phyloP scores from a whole-genome alignment of 345 rosid genomes.

The Arabis hirsuta region DNA sequence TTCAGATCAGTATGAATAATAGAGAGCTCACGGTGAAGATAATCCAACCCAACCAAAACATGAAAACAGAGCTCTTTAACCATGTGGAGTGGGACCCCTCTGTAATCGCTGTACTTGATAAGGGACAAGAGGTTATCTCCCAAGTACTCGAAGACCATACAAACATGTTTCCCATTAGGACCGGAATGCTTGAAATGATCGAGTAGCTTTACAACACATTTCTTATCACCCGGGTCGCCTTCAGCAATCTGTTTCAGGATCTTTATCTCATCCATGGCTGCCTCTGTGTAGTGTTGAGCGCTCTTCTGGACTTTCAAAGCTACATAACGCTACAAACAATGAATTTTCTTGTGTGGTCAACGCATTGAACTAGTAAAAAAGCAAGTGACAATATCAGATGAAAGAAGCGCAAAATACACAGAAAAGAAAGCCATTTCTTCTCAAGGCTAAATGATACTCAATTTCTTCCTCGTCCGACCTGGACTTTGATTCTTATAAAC shows the following conservation, averaged over 20 bases:
- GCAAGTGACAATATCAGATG: no score
- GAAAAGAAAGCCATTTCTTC: no score
- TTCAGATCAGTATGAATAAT: conserved; percentile 95
- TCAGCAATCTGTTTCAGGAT: conserved; percentile 83
- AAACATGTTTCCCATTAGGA: conserved; percentile 88
- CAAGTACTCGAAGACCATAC: conserved; percentile 95
- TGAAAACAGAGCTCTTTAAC: conserved; percentile 78
- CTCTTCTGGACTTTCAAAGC: conserved; percentile 98
- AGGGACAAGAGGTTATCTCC: conserved; percentile 95
- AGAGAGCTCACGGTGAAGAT: conserved; percentile 80
- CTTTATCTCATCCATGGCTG: conserved; percentile 96
- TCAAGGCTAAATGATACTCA: no score
- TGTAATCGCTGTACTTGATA: conserved; percentile 79
- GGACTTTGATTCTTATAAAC: no score
- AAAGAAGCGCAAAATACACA: no score
- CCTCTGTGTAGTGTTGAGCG: conserved; percentile 91
- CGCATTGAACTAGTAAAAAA: background rate
- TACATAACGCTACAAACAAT: conserved; percentile 76
- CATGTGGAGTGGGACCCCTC: conserved; percentile 69
- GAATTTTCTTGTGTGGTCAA: conserved; percentile 20
- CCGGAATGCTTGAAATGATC: conserved; percentile 94
- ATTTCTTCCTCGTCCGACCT: no score
- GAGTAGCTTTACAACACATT: conserved; percentile 85
- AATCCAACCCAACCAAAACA: conserved; percentile 77
- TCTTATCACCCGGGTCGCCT: conserved; percentile 69